Base-by-base conservation (phyloP, 176 grass and related monocot genomes). In the sorghum (Sorghum bicolor) region DNA sequence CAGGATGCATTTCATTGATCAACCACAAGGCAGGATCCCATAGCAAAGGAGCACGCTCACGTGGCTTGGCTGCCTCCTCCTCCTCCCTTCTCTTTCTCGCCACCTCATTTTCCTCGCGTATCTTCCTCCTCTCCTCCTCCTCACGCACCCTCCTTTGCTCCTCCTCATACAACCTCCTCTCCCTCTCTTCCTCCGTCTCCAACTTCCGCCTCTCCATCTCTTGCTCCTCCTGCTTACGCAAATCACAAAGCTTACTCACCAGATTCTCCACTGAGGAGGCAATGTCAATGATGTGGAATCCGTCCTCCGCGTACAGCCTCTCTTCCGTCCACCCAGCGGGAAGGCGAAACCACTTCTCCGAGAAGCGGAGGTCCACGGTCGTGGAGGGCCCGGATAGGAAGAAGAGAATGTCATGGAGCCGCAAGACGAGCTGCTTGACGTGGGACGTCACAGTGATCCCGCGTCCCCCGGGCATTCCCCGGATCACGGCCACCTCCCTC, bases 131-230 rank as follows among this genome's bases (percentile, higher is more conserved):
- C 29, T 53, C 44, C 29, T 50, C 45, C 28, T 28, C 32, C 37
- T 74, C 52, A 25, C 34, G 32, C 15, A 34, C 20, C 32, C 65
- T 32, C 14, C 24, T 58, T 13, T 4, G 20, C 34, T 77, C 22
- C 13, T 77, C 74, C 22, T 62, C 53, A 34, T 61, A 34, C 34
- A 77, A 14, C 75, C 75, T 38, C 33, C 1, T 77, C 13, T 38
- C 53, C 52, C 33, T 77, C 33, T 77, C 33, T 77, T 62, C 53
- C 53, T 62, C 75, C 25, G 75, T 61, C 75, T 77, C 75, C 28
- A 4, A 10, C 15, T 13, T 58, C 6, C 20, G 22, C 50, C 19
- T 76, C 50, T 58, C 32, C 31, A 24, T 57, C 50, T 57, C 74
- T 0, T 34, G 45, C 8, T 53, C 45, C 72, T 53, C 74, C 31